These are phyloP conservation scores for Papilionanthe hybrid DNA, from an alignment of 116 monocot species.

Conservation along the genomic window DNA sequence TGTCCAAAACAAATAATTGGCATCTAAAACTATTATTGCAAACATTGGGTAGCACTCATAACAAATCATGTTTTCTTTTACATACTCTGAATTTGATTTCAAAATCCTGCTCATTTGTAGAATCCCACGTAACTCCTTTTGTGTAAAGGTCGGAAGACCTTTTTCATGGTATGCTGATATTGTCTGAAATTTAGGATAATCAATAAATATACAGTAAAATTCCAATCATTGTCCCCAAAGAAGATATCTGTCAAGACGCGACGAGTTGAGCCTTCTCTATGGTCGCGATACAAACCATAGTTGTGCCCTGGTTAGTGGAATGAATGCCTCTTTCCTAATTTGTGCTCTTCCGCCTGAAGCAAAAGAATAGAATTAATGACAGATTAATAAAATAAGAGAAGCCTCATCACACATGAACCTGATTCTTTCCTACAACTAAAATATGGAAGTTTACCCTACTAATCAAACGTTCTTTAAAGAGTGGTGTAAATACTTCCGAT, in stretches of 20 bases:
- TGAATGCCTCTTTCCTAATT: neutral
- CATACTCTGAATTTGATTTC: neutral
- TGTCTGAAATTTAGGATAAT: neutral
- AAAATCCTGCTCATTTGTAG: neutral
- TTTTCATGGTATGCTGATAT: no score
- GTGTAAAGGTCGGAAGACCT: neutral
- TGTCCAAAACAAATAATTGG: no score
- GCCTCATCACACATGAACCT: neutral
- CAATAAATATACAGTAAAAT: neutral
- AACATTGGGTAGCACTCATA: neutral
- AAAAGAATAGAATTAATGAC: neutral
- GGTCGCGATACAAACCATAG: neutral
- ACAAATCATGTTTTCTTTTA: neutral
- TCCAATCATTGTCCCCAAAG: neutral
- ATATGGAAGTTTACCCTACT: slow-evolving; percentile 31
- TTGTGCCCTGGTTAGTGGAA: no score
- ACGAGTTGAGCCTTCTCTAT: neutral
- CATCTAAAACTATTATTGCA: neutral
- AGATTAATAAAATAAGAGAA: neutral
- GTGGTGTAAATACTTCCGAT: slow-evolving; percentile 91
- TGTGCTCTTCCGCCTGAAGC: slow-evolving; percentile 7
- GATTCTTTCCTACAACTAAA: neutral
- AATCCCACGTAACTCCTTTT: neutral
- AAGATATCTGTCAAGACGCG: neutral
- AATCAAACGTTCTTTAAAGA: slow-evolving; percentile 94